These are phyloP conservation scores for Debaryomyces coudertii DNA, from an alignment of 1,139 yeast species.

Conservation along the genomic window DNA sequence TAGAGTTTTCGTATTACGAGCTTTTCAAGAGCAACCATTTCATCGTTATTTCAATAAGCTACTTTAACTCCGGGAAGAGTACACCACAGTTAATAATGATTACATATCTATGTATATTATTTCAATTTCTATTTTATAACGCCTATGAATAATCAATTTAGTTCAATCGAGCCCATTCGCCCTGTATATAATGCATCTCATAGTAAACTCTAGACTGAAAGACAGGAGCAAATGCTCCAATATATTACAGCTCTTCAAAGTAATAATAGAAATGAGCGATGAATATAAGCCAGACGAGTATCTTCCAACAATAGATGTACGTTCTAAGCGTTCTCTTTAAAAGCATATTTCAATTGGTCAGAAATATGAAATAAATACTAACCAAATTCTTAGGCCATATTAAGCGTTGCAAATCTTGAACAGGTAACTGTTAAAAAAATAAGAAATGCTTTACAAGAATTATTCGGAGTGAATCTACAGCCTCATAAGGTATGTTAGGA, in stretches of 20 bases:
- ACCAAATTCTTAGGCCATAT: constrained; percentile 55
- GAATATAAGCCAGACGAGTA: constrained; percentile 38
- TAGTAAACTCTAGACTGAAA: too few relatives aligned
- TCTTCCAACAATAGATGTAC: constrained; percentile 70
- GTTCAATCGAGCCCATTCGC: too few relatives aligned
- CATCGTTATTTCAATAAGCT: not conserved
- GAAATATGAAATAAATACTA: constrained; percentile 21
- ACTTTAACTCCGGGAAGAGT: not conserved
- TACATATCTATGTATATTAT: constrained; percentile 7
- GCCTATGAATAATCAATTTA: not conserved
- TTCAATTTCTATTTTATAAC: constrained; percentile 3
- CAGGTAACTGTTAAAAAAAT: constrained; percentile 73
- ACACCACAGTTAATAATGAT: not conserved
- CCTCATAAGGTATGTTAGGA: constrained; percentile 45
- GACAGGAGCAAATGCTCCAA: too few relatives aligned
- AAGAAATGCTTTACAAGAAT: constrained; percentile 68
- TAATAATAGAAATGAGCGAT: constrained; percentile 15
- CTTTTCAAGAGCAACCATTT: not conserved
- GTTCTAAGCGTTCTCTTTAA: constrained; percentile 23
- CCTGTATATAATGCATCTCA: too few relatives aligned
- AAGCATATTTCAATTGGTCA: not conserved
- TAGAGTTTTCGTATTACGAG: not conserved
- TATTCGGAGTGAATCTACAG: constrained; percentile 60
- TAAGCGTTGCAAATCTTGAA: constrained; percentile 73
- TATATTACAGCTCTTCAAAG: too few relatives aligned